Percentiles rank a stretch among this genome's conserved stretches.
Evolutionary conservation across 2,329 filamentous ascomycete genomes (phyloP).

Genomic region (Paraphoma sp.): DNA sequence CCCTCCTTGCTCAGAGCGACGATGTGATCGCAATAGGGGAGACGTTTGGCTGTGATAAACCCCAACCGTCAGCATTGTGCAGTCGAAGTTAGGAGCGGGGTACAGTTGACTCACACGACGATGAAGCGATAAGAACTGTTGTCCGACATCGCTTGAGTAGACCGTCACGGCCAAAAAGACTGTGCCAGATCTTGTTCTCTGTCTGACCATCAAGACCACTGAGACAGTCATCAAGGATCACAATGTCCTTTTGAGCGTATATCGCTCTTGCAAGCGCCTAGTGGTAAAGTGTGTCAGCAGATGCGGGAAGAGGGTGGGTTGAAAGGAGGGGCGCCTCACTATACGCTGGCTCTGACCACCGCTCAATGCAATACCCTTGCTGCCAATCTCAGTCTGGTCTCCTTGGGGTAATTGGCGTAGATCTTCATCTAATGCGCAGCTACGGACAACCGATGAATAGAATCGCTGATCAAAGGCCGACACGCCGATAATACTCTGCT

Average conservation of each 20-base stretch:
- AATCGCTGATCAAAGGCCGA: constrained; percentile 45
- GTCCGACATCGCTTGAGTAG: constrained; percentile 50
- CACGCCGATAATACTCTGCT: constrained; percentile 44
- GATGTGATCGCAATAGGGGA: constrained; percentile 52
- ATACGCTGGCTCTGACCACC: constrained; percentile 62
- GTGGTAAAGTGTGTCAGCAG: constrained; percentile 11
- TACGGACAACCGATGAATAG: constrained; percentile 45
- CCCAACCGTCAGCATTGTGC: not conserved
- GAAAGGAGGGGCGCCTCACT: constrained; percentile 34
- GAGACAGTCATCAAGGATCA: constrained; percentile 61
- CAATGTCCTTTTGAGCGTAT: constrained; percentile 56
- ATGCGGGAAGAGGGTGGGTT: constrained; percentile 15
- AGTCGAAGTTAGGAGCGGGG: not conserved
- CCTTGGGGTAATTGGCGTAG: constrained; percentile 40
- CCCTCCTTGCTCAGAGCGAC: constrained; percentile 47
- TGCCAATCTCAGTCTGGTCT: constrained; percentile 57
- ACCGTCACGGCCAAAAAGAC: constrained; percentile 55
- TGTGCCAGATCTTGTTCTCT: constrained; percentile 57
- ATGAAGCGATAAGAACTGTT: constrained; percentile 43
- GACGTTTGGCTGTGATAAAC: constrained; percentile 30
- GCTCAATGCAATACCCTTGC: constrained; percentile 59
- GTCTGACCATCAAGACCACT: constrained; percentile 59
- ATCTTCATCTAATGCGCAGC: constrained; percentile 45
- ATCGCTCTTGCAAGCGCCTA: constrained; percentile 60
- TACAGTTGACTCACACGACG: constrained; percentile 29